These are phyloP conservation scores for Setaria viridis DNA, from an alignment of 202 grass and related monocot species.

Conservation along the genomic window DNA sequence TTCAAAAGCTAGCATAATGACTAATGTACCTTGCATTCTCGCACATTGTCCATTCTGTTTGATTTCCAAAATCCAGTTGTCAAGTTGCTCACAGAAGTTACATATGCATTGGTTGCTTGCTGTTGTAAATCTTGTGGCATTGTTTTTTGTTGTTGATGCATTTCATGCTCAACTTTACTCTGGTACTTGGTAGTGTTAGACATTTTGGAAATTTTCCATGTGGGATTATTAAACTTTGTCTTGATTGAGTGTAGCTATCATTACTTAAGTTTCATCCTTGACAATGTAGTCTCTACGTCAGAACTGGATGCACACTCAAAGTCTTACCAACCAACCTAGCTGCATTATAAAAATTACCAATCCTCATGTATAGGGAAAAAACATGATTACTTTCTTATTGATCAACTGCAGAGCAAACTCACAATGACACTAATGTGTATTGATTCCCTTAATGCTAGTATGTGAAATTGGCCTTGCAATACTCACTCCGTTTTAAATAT, in stretches of 20 bases:
- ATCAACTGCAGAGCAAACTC: constrained; percentile 1
- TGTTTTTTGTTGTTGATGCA: background rate
- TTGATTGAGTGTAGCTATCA: background rate
- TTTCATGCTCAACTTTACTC: background rate
- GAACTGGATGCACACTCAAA: background rate
- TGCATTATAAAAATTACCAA: background rate
- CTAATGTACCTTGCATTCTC: background rate
- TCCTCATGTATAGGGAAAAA: background rate
- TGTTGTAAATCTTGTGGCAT: background rate
- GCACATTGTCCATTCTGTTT: background rate
- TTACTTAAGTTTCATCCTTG: background rate
- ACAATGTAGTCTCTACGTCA: background rate
- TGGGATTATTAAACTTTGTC: background rate
- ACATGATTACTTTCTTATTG: background rate
- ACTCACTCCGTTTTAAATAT: background rate
- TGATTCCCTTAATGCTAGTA: background rate
- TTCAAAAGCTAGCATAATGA: background rate
- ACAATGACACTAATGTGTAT: background rate
- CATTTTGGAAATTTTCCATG: background rate
- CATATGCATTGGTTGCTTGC: background rate
- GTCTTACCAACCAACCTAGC: constrained; percentile 1
- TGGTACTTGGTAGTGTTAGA: background rate
- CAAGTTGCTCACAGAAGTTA: background rate
- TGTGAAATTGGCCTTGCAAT: background rate
- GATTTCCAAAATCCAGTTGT: constrained; percentile 15